A percentile compares a stretch with the other conserved stretches of the same genome.
Evolutionary conservation across 345 rosid species (phyloP).

Genomic region (Moringa oleifera): DNA sequence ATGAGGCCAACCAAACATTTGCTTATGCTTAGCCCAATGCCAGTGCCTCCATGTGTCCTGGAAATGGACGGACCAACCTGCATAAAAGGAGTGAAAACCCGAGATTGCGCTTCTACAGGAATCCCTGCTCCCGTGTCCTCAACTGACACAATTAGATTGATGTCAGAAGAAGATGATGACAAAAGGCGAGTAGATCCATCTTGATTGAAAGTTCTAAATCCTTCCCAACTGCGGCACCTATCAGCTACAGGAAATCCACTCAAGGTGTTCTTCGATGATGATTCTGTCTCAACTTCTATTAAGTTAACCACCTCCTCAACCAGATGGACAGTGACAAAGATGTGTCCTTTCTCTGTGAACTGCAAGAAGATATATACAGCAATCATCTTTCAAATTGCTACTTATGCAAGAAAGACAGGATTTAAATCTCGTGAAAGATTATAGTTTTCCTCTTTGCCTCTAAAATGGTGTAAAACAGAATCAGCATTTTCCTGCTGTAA

Average conservation of each 20-base stretch:
- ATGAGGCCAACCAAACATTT: slow-evolving; percentile 84
- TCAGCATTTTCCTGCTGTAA: background rate
- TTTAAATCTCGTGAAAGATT: background rate
- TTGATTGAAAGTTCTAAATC: slow-evolving; percentile 50
- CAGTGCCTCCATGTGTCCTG: slow-evolving; percentile 87
- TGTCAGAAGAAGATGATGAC: slow-evolving; percentile 34
- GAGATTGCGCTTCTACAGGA: slow-evolving; percentile 81
- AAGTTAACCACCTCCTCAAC: slow-evolving; percentile 67
- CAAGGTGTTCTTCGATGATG: slow-evolving; percentile 50
- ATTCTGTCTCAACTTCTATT: slow-evolving; percentile 43
- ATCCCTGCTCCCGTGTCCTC: slow-evolving; percentile 97
- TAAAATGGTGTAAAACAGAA: background rate
- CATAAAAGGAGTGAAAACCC: slow-evolving; percentile 90
- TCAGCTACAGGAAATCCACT: slow-evolving; percentile 87
- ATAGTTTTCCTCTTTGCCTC: background rate
- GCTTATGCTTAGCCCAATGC: slow-evolving; percentile 97
- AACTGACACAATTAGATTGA: slow-evolving; percentile 76
- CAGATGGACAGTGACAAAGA: slow-evolving; percentile 76
- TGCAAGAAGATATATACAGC: slow-evolving; percentile 25
- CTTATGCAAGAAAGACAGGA: background rate
- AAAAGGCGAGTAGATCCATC: slow-evolving; percentile 29
- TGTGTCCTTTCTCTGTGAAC: slow-evolving; percentile 94
- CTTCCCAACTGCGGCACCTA: slow-evolving; percentile 62
- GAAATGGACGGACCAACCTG: slow-evolving; percentile 93
- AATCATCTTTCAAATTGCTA: slow-evolving; percentile 9